These are phyloP conservation scores for Pyrenophora seminiperda DNA, from an alignment of 2,329 filamentous ascomycete genomes.

Conservation along the genomic window DNA sequence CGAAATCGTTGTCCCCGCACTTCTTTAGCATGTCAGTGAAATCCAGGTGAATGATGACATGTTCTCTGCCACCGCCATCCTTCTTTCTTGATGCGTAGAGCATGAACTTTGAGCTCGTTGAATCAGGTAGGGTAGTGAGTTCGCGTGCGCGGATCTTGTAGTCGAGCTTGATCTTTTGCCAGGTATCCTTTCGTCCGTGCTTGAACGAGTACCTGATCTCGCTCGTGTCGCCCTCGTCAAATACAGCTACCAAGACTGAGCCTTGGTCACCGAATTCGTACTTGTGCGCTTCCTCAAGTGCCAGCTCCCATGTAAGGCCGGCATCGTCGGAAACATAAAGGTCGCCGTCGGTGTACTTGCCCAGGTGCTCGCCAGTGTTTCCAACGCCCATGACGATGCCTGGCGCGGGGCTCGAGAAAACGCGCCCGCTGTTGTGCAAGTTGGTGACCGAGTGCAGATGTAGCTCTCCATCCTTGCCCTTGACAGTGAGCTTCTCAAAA, in stretches of 20 bases:
- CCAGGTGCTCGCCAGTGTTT: slow-evolving; percentile 79
- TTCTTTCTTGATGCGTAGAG: slow-evolving; percentile 64
- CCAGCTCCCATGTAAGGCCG: slow-evolving; percentile 79
- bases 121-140: slow-evolving; percentile 88
- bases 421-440: slow-evolving; percentile 77
- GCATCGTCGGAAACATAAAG: slow-evolving; percentile 91
- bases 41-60: slow-evolving; percentile 75
- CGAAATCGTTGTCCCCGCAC: slow-evolving; percentile 78
- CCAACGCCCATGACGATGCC: slow-evolving; percentile 93
- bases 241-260: slow-evolving; percentile 81
- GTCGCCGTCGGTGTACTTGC: slow-evolving; percentile 72
- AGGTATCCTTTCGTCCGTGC: slow-evolving; percentile 74
- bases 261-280: slow-evolving; percentile 97
- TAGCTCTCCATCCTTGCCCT: slow-evolving; percentile 67
- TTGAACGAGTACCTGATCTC: slow-evolving; percentile 80
- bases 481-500: slow-evolving; percentile 74
- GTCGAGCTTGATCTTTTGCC: slow-evolving; percentile 74
- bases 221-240: slow-evolving; percentile 67
- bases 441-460: slow-evolving; percentile 94
- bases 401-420: slow-evolving; percentile 92
- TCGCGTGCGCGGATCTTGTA: slow-evolving; percentile 72
- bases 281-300: slow-evolving; percentile 81
- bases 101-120: slow-evolving; percentile 89
- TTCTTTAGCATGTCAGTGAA: slow-evolving; percentile 80
- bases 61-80: slow-evolving; percentile 58